Evolutionary conservation across 2,329 filamentous ascomycete species (phyloP).

Genomic region (Paecilomyces variotii): DNA sequence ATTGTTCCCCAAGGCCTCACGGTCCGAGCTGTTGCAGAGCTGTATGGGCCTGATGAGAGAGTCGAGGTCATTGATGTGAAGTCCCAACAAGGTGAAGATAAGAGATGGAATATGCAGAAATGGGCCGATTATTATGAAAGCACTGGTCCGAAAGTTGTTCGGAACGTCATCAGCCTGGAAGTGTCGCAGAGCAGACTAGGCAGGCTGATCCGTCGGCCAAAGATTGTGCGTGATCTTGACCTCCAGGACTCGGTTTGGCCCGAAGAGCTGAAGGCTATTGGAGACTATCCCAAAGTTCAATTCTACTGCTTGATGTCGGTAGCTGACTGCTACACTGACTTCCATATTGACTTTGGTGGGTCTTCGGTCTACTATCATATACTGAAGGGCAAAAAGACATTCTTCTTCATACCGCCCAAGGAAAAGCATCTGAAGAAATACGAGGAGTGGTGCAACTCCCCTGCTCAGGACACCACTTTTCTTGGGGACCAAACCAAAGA

Average conservation of each 20-base stretch:
- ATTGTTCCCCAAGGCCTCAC: conserved; percentile 58
- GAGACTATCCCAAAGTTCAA: conserved; percentile 55
- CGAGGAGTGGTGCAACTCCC: conserved; percentile 62
- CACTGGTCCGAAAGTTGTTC: conserved; percentile 51
- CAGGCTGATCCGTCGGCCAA: conserved; percentile 53
- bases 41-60: conserved; percentile 55
- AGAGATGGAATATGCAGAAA: conserved; percentile 56
- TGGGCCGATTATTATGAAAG: conserved; percentile 63
- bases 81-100: conserved; percentile 57
- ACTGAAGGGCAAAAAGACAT: conserved; percentile 59
- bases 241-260: conserved; percentile 47
- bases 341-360: conserved; percentile 64
- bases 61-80: conserved; percentile 64
- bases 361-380: conserved; percentile 66
- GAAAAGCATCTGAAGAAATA: conserved; percentile 62
- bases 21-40: conserved; percentile 54
- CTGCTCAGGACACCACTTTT: conserved; percentile 58
- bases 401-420: conserved; percentile 64
- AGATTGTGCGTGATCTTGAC: conserved; percentile 56
- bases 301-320: conserved; percentile 66
- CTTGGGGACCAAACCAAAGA: conserved; percentile 57
- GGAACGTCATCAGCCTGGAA: conserved; percentile 63
- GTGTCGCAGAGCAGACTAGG: conserved; percentile 58
- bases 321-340: conserved; percentile 63
- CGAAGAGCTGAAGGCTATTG: conserved; percentile 43